phyloP scores from a whole-genome alignment of 805 yeast species.

The Jamesozyma lodderae region DNA sequence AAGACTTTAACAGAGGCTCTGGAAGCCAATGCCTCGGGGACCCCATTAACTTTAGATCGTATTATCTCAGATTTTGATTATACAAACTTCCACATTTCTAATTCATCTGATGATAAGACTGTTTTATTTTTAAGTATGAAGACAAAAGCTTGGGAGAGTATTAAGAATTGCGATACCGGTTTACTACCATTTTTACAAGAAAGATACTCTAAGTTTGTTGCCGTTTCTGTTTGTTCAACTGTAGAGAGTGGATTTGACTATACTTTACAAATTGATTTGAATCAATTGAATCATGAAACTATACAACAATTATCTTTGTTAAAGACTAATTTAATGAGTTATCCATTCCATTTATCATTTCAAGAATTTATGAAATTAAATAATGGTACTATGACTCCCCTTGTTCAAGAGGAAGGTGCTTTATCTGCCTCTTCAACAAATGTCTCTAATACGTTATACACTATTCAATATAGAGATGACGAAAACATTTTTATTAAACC shows the following conservation, averaged over 20 bases:
- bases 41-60: slow-evolving; percentile 54
- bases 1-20: slow-evolving; percentile 63
- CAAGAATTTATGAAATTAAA: slow-evolving; percentile 64
- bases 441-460: slow-evolving; percentile 22
- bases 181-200: slow-evolving; percentile 16
- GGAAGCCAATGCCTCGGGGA: slow-evolving; percentile 21
- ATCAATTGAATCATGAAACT: slow-evolving; percentile 43
- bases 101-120: slow-evolving; percentile 47
- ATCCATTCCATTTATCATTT: slow-evolving; percentile 86
- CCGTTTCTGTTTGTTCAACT: slow-evolving; percentile 14
- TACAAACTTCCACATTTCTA: slow-evolving; percentile 87
- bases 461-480: slow-evolving; percentile 79
- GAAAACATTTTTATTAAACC: slow-evolving; percentile 89
- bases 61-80: slow-evolving; percentile 92
- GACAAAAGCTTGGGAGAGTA: slow-evolving; percentile 28
- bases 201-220: slow-evolving; percentile 15
- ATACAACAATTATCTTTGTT: slow-evolving; percentile 61
- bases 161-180: slow-evolving; percentile 14
- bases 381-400: slow-evolving; percentile 18
- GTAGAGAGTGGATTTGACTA: slow-evolving; percentile 73
- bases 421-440: slow-evolving; percentile 1
- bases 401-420: slow-evolving; percentile 14
- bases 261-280: slow-evolving; percentile 60
- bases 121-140: slow-evolving; percentile 22
- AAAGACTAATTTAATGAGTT: slow-evolving; percentile 82